These are phyloP conservation scores for Geranomyces variabilis DNA, from an alignment of 192 early-diverging fungal species.

Conservation along the genomic window DNA sequence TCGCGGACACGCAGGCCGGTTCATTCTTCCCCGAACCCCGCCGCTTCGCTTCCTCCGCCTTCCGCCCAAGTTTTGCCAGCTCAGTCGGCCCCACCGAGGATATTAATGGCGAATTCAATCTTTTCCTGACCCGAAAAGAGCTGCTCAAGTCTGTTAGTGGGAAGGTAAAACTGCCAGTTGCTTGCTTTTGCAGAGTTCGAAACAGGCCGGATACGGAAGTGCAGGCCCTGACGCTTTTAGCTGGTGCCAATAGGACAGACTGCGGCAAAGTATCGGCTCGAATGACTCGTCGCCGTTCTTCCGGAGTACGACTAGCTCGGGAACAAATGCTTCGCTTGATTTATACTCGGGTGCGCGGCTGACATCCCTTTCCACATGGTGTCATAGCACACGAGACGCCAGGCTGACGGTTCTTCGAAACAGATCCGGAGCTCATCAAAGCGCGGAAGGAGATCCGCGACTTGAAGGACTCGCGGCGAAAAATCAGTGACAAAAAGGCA, in stretches of 20 bases:
- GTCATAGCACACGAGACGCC: neutral
- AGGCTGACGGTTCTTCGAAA: neutral
- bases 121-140: conserved; percentile 8
- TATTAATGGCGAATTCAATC: conserved; percentile 26
- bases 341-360: conserved; percentile 14
- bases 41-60: neutral
- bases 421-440: conserved; percentile 28
- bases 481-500: conserved; percentile 30
- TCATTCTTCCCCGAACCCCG: conserved; percentile 8
- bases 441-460: conserved; percentile 26
- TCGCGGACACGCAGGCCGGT: too few relatives aligned
- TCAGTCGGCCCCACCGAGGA: conserved; percentile 16
- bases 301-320: conserved; percentile 13
- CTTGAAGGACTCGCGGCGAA: conserved; percentile 22
- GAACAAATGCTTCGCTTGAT: conserved; percentile 18
- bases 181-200: conserved; percentile 6
- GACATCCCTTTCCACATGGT: neutral
- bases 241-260: neutral
- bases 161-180: conserved; percentile 2
- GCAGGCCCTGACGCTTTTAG: neutral
- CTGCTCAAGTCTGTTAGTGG: conserved; percentile 3
- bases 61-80: conserved; percentile 4
- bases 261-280: conserved; percentile 5
- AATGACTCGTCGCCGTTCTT: conserved; percentile 15
- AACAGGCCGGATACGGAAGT: too few relatives aligned